Evolutionary conservation across 257 asterid genomes (phyloP), one percentile per base, ranked within the genome.

Genomic region (Nicotiana paniculata): DNA sequence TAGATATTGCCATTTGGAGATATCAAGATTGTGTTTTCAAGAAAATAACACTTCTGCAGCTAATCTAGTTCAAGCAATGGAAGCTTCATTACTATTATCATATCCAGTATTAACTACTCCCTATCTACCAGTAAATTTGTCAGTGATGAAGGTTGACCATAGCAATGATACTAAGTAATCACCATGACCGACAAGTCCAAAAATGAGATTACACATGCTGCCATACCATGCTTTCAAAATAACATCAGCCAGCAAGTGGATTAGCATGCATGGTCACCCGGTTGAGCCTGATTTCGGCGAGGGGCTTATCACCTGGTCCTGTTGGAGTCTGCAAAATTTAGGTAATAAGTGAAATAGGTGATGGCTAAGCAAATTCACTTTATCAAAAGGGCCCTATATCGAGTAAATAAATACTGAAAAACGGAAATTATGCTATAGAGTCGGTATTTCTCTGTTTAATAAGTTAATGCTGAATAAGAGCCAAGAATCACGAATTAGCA

Each of bases 241-340:
- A 68, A 80, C 69, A 24, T 89, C 86, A 94, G 81, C 97, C 97
- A 18, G 99, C 97, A 80, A 94, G 97, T 21, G 99, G 99, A 83
- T 96, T 96, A 78, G 99, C 98, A 81, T 96, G 98, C 57, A 94
- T 91, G 0, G 98, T 96, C 77, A 96, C 91, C 15, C 98, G 96
- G 84, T 92, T 96, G 85, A 94, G 64, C 88, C 99, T 86, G 89
- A 94, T 96, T 89, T 96, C 99, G 84, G 95, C 96, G 55, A 93
- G 96, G 75, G 99, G 98, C 64, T 84, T 89, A 81, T 96, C 99
- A 9, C 95, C 95, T 2, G 96, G 91, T 85, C 98, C 99, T n/a
- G 93, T 90, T 86, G 82, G 97, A 63, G 98, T 95, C 98, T 96
- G 97, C 81, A 87, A 62, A 81, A 35, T 68, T 28, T 37, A 75